phyloP scores from a whole-genome alignment of 148 eudicot genomes.

The Beta vulgaris region DNA sequence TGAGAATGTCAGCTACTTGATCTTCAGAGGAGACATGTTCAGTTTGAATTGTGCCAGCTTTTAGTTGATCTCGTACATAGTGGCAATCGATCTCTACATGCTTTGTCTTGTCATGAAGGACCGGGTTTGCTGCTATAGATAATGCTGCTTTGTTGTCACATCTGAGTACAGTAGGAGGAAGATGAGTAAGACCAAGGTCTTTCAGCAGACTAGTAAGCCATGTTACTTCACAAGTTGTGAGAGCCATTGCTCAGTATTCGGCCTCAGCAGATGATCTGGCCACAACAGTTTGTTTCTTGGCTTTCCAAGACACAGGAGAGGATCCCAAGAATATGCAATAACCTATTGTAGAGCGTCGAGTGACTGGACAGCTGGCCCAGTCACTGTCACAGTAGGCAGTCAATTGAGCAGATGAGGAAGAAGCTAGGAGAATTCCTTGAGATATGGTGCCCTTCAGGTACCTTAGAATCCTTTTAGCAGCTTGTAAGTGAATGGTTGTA shows the following conservation, averaged over 20 bases:
- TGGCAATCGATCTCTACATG: too few species aligned
- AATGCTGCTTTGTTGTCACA: slow-evolving; percentile 8
- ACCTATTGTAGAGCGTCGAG: neutral
- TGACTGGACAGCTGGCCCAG: neutral
- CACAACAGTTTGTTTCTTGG: slow-evolving; percentile 15
- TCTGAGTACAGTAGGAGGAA: neutral
- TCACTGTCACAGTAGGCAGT: slow-evolving; percentile 8
- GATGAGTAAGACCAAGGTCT: neutral
- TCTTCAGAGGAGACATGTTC: too few species aligned
- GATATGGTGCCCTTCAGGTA: neutral
- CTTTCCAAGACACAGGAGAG: slow-evolving; percentile 15
- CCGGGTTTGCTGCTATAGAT: too few species aligned
- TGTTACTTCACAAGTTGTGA: neutral
- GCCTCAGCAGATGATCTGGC: slow-evolving; percentile 15
- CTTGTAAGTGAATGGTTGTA: neutral
- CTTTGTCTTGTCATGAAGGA: too few species aligned
- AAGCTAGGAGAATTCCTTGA: neutral
- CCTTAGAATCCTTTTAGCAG: neutral
- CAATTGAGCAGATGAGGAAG: neutral
- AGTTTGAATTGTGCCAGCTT: too few species aligned
- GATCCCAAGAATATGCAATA: neutral
- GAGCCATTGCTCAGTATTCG: slow-evolving; percentile 10
- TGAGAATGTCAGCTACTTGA: too few species aligned
- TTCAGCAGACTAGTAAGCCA: neutral
- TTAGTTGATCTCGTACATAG: too few species aligned